Evolutionary conservation across 805 yeast species (phyloP).

Genomic region (Kazachstania viticola): DNA sequence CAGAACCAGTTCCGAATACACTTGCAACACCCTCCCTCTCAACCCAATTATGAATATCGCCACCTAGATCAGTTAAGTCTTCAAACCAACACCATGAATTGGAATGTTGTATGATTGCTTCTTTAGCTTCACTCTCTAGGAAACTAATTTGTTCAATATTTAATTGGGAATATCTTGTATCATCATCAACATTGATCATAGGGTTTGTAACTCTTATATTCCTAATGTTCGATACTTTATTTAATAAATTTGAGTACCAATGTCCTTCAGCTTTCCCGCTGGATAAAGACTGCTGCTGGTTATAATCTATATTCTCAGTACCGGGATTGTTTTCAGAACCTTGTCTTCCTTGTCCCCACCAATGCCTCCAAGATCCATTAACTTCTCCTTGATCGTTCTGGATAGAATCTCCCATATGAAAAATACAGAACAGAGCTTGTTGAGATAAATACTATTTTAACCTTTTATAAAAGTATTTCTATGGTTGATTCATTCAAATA

Average conservation of each 20-base stretch:
- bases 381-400: no score
- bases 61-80: constrained; percentile 10
- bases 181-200: constrained; percentile 7
- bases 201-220: constrained; percentile 3
- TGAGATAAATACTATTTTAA: no score
- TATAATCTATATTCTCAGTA: no score
- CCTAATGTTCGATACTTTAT: constrained; percentile 9
- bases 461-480: no score
- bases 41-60: constrained; percentile 6
- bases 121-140: constrained; percentile 18
- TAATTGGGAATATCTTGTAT: constrained; percentile 18
- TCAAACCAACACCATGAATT: constrained; percentile 27
- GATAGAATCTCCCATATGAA: no score
- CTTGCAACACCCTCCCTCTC: constrained; percentile 15
- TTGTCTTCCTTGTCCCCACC: no score
- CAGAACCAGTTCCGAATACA: constrained; percentile 22
- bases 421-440: no score
- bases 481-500: no score
- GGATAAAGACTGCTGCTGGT: no score
- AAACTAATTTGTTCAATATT: constrained; percentile 16
- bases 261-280: no score
- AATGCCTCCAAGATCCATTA: no score
- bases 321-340: no score
- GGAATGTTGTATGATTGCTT: constrained; percentile 11
- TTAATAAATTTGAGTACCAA: constrained; percentile 9